Percentiles rank a stretch among this genome's conserved stretches.
phyloP scores from a whole-genome alignment of 345 rosid species.

The Excoecaria agallocha region DNA sequence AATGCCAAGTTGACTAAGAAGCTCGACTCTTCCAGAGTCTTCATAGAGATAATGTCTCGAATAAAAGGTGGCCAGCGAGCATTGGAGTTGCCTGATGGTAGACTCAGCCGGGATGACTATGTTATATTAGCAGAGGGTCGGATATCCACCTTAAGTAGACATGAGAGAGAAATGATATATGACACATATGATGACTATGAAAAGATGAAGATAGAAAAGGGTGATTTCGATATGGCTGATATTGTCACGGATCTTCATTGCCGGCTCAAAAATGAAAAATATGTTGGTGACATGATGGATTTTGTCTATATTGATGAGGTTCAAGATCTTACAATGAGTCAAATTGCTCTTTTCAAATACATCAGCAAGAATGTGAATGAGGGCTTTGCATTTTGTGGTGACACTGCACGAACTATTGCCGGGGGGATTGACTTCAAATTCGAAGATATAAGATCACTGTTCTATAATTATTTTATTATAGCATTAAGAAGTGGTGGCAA shows the following conservation, averaged over 20 bases:
- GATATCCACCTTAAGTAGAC: slow-evolving; percentile 31
- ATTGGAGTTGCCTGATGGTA: slow-evolving; percentile 26
- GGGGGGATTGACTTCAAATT: slow-evolving; percentile 49
- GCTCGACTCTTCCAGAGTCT: slow-evolving; percentile 47
- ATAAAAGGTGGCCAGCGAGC: slow-evolving; percentile 47
- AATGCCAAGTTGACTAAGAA: slow-evolving; percentile 30
- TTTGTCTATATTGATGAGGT: slow-evolving; percentile 63
- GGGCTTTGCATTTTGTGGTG: slow-evolving; percentile 54
- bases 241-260: slow-evolving; percentile 50
- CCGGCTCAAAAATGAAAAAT: slow-evolving; percentile 31
- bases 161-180: slow-evolving; percentile 35
- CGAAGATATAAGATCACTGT: slow-evolving; percentile 44
- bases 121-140: slow-evolving; percentile 35
- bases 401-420: slow-evolving; percentile 49
- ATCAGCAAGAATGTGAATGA: slow-evolving; percentile 39
- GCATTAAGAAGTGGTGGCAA: slow-evolving; percentile 14
- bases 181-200: slow-evolving; percentile 45
- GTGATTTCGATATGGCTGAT: slow-evolving; percentile 59
- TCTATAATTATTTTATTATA: slow-evolving; percentile 38
- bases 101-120: slow-evolving; percentile 36
- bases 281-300: slow-evolving; percentile 37
- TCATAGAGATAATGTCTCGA: slow-evolving; percentile 52
- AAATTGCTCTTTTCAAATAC: slow-evolving; percentile 45
- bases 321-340: slow-evolving; percentile 60
- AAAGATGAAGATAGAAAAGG: slow-evolving; percentile 36